Evolutionary conservation across 164 flowering plant genomes (phyloP).

Genomic region (Vitis rupestris): DNA sequence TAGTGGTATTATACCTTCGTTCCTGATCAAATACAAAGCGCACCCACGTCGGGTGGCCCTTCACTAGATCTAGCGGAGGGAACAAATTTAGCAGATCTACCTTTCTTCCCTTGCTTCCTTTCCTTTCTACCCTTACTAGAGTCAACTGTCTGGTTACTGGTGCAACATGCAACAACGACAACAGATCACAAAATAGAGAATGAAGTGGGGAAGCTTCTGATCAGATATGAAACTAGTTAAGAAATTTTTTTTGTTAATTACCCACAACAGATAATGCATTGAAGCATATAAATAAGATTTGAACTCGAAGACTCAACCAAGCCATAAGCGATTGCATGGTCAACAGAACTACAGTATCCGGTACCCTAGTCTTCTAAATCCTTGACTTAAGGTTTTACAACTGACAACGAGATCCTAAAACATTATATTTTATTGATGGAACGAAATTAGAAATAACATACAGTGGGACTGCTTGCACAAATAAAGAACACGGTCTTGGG

Average conservation of each 20-base stretch:
- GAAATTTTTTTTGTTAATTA: background rate
- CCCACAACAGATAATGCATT: background rate
- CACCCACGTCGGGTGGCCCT: conserved; percentile 67
- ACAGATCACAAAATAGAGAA: no score
- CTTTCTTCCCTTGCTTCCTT: conserved; percentile 48
- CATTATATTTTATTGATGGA: no score
- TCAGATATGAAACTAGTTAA: background rate
- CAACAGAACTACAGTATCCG: background rate
- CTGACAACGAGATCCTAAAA: background rate
- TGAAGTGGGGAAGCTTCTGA: no score
- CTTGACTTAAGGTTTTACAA: background rate
- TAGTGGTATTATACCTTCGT: background rate
- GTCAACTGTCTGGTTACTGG: conserved; percentile 43
- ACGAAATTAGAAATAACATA: no score
- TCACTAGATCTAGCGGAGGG: conserved; percentile 30
- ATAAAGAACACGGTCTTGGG: no score
- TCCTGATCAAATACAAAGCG: conserved; percentile 57
- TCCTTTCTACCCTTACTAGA: conserved; percentile 46
- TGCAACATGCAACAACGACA: background rate
- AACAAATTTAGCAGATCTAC: conserved; percentile 21
- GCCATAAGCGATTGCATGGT: background rate
- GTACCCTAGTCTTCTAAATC: background rate
- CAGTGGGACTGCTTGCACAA: no score
- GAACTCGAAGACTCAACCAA: background rate
- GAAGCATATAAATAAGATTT: background rate